Evolutionary conservation across 2,329 filamentous ascomycete genomes (phyloP), one percentile per base, ranked within the genome.

Genomic region (Epichloe gansuensis): DNA sequence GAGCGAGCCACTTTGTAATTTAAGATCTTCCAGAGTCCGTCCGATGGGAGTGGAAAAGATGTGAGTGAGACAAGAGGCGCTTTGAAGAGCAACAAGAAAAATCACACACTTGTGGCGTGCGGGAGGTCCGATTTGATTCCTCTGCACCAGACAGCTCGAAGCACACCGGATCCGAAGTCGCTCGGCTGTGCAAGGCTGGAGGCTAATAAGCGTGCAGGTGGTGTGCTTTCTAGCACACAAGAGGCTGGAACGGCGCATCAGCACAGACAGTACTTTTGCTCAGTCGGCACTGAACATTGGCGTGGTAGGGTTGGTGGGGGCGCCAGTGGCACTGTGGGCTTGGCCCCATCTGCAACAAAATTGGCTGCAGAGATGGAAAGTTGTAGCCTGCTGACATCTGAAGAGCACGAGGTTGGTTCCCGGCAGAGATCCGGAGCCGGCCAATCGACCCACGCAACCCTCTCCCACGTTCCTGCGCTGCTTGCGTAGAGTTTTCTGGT

Each of bases 391-490:
- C 46, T 54, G 46, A 52, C 50, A 50, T 39, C 21, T 52, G 53
- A 46, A 31, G 34, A 46, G 50, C 50, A 52, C 53, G 50, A 43
- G 50, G 47, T 50, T 41, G 48, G 47, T 13, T 28, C 38, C 21
- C 49, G 46, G 52, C 49, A 46, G 45, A 54, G 41, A 51, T 49
- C 44, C 52, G 52, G 52, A 49, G 41, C 46, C 47, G 42, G 50
- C 39, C 50, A 48, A 42, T 46, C 37, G 46, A 35, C 53, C 53
- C 53, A 41, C 49, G 31, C 17, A n/a, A 37, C 37, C 13, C 34
- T 37, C 42, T 46, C 35, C 46, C 34, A 44, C 21, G 47, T 41
- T 41, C 17, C 42, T 15, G 28, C 17, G 35, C 48, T 44, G 38
- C 28, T 45, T 25, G 50, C 43, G 50, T n/a, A 35, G 17, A 35